Conservation (phyloP, 208 protist genomes). For the Acanthamoeba lugdunensis region DNA sequence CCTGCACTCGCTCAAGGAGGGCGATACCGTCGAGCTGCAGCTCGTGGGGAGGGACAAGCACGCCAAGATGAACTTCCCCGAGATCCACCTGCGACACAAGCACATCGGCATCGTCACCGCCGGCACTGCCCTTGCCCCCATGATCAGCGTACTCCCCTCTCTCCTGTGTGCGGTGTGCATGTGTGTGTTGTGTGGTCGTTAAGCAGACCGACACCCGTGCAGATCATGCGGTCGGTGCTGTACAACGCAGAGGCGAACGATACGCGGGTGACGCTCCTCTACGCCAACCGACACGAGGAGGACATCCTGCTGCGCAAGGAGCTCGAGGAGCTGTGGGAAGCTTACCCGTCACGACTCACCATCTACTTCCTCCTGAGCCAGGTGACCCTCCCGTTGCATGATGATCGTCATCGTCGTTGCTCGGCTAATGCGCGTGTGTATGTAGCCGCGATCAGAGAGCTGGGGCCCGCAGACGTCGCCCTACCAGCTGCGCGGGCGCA, state of each 20-base stretch:
- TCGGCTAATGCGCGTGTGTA: background rate
- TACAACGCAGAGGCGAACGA: conserved; percentile 37
- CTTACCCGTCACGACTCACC: conserved; percentile 9
- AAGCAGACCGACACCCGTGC: background rate
- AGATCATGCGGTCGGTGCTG: conserved; percentile 32
- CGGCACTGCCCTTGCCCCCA: conserved; percentile 34
- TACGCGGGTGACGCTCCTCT: conserved; percentile 27
- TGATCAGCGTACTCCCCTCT: conserved; percentile 23
- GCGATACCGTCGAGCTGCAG: conserved; percentile 4
- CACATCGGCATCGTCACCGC: conserved; percentile 58
- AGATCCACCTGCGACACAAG: conserved; percentile 52
- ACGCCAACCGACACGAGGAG: conserved; percentile 59
- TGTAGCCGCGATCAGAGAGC: background rate
- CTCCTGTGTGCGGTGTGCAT: background rate
- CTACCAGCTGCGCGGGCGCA: conserved; percentile 12
- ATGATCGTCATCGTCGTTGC: background rate
- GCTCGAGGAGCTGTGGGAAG: conserved; percentile 7
- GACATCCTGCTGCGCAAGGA: conserved; percentile 59
- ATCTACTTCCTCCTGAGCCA: conserved; percentile 52
- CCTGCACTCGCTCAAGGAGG: conserved; percentile 14
- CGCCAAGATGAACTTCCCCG: background rate
- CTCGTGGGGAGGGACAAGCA: background rate
- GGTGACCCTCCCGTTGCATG: background rate
- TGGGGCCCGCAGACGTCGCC: conserved; percentile 41
- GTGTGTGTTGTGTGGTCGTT: background rate